Base-by-base conservation (phyloP, 106 monocot species). In the Dioscorea zingiberensis region DNA sequence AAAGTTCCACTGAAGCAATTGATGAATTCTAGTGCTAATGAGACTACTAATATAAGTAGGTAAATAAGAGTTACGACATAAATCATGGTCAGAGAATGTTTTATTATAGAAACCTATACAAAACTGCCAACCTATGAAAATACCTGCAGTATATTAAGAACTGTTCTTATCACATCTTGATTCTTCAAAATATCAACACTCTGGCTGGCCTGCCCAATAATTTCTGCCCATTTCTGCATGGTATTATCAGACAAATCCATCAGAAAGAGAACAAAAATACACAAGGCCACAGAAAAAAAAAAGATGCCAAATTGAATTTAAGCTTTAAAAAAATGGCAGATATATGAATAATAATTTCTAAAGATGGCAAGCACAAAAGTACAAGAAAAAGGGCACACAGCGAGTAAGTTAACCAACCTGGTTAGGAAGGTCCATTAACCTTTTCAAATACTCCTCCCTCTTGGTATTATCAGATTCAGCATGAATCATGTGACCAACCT, bases 401-500 rank as follows among this genome's bases (percentile, higher is more conserved):
- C 18, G 1, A 21, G 18, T 1, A 32, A 44, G 8, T 27, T 38
- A 17, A 49, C 18, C 1, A 11, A 89, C 98, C 89, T 93, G 89
- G 67, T 99, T 99, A 12, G 98, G 98, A 73, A 99, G 98, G 27
- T 89, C 93, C 98, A 99, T 99, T 65, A 99, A 71, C 69, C 89
- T 86, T 71, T 87, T 93, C 62, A 99, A 65, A 72, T 85, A 99
- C 47, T 99, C 98, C 58, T 99, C 98, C 65, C 98, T 86, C 73
- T 85, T 99, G 68, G 44, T 44, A 54, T 86, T 60, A 76, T 93
- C 93, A 23, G 93, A 70, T 61, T 99, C 98, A 15, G 98, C 93
- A 70, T 99, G 98, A 80, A 99, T 99, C 98, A 99, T 99, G 27
- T 87, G 75, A 44, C 93, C 93, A 76, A 99, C 98, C 97, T 98